Base-by-base conservation (phyloP, 768 basidiomycete genomes). In the Suillus fuscotomentosus region DNA sequence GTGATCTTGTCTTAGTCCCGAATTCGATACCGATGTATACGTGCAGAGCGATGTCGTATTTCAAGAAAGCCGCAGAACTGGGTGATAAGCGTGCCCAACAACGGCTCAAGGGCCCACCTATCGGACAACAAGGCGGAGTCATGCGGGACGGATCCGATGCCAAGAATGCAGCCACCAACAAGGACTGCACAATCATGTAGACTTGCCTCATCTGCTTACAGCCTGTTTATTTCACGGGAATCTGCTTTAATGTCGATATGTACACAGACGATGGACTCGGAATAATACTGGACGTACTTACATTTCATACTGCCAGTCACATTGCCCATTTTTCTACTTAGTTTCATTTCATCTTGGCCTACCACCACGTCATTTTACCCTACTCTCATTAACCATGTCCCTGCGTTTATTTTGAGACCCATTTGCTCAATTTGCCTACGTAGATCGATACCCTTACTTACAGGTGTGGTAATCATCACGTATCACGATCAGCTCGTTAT, bases 1-100 rank as follows among this genome's bases (percentile, higher is more conserved):
- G 89, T 83, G 22, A 42, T 56, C 59, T 17, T 60, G 62, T 63
- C n/a, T 22, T 36, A 54, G 64, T 45, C 43, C 60, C 50, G 5
- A 17, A 45, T 38, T 27, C 65, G 36, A 67, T 60, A 5, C 2
- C 22, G 51, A 64, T 56, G 47, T 43, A 27, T 42, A 48, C 43
- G 27, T 65, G 53, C 68, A 93, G 91, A 67, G 89, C 95, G 1
- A 78, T 87, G 42, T 70, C 81, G 15, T 98, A 90, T 83, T 99
- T 95, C 82, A 92, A 94, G 77, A 86, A 86, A 66, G 94, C 97
- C 3, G 90, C 95, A 17, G 94, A 96, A 2, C 85, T 88, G 38
- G 96, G 97, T 57, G 97, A 99, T 78, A 97, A 94, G 75, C 92
- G 97, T 64, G 95, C 97, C 0, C 79, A 84, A 9, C 93, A 96